Conservation (phyloP, 805 yeast species). For the Maudiozyma bulderi region DNA sequence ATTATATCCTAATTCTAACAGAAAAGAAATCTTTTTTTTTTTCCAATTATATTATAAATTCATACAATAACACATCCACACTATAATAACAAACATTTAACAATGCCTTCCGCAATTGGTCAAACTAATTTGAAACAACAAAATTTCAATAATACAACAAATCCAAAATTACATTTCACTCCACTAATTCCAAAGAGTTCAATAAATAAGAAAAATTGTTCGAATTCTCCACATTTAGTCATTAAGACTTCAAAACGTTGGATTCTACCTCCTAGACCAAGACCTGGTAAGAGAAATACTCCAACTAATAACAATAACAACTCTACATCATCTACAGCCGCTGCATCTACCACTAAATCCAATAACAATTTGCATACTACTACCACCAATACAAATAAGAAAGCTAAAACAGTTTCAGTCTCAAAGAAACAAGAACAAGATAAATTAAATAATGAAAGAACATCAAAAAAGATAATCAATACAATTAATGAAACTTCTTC, state of each 20-base stretch:
- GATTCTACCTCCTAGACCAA: slow-evolving; percentile 80
- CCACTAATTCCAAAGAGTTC: slow-evolving; percentile 8
- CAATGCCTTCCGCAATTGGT: slow-evolving; percentile 1
- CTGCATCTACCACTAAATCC: neutral
- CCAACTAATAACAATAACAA: slow-evolving; percentile 14
- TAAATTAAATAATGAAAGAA: neutral
- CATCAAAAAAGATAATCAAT: neutral
- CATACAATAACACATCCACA: neutral
- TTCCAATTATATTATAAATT: neutral
- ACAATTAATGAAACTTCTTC: neutral
- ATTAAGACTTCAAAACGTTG: slow-evolving; percentile 62
- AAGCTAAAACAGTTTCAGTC: neutral
- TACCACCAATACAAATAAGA: neutral
- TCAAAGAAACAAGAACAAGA: neutral
- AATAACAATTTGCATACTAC: neutral
- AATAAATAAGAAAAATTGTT: neutral
- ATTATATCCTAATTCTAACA: no score
- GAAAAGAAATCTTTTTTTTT: neutral
- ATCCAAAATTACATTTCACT: slow-evolving; percentile 5
- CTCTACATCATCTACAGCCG: neutral
- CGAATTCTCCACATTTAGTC: slow-evolving; percentile 2
- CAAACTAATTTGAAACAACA: slow-evolving; percentile 1
- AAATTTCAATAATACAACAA: neutral
- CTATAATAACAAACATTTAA: neutral
- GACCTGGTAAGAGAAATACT: slow-evolving; percentile 49